Evolutionary conservation across 352 stramenopile genomes (phyloP), one percentile per base, ranked within the genome.

Genomic region (Pythium dissotocum): DNA sequence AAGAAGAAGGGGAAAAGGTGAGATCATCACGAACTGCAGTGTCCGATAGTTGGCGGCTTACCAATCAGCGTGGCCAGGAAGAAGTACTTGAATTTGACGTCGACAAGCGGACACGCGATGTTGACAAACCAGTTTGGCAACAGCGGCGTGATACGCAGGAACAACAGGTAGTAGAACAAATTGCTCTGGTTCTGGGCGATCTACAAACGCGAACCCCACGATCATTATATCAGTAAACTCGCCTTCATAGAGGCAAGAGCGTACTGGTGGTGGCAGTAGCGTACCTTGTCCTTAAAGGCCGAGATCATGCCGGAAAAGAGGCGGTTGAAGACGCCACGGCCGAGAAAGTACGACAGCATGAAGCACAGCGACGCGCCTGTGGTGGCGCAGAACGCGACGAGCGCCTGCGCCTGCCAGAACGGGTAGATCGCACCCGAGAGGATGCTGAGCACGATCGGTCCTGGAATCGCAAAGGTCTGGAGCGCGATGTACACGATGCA

Each of bases 51-150:
- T 6, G 54, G 14, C 30, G 35, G 58, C 40, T 13, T 24, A 76
- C 88, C 89, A 51, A 97, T 83, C 1, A 95, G 67, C 28, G 89
- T 96, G 4, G 86, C 89, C 38, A 91, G 60, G 70, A 93, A 91
- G 57, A 97, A 97, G 53, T 92, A 88, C 64, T 87, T 86, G 73
- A 95, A 93, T 54, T 84, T 78, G 48, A 97, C 87, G 48, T 83
- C 87, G 0, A 97, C 89, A 0, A 97, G 75, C 38, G 89, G 89
- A 38, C 83, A 94, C 30, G 87, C 87, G 42, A 97, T 91, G 65
- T 97, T 97, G 63, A 97, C 87, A 57, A 95, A 95, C 89, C 89
- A 97, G 74, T 97, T 97, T 16, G 89, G 89, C 59, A 97, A 66
- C 44, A 97, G 58, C 26, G 89, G 89, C 28, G 89, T 97, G 67